These are phyloP conservation scores for Hyphodiscus hymeniophilus DNA, from an alignment of 495 filamentous ascomycete genomes.

Conservation along the genomic window DNA sequence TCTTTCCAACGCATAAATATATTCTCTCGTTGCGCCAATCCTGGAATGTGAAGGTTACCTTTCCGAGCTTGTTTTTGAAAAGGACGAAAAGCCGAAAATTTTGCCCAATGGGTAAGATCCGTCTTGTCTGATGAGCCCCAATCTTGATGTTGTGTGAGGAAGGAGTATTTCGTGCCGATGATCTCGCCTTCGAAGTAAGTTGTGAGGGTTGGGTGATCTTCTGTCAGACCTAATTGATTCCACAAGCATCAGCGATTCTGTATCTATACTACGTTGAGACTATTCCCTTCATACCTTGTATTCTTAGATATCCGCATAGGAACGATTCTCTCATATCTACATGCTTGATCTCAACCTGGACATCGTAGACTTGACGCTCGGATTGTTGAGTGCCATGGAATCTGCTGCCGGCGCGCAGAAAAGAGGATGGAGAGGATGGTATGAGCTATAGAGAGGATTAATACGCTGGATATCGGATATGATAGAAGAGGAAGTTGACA, in stretches of 20 bases:
- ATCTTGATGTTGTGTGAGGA: conserved; percentile 77
- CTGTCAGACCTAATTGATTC: conserved; percentile 63
- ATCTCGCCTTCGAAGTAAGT: conserved; percentile 99
- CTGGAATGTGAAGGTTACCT: conserved; percentile 42
- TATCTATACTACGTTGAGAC: neutral
- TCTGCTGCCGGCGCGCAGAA: conserved; percentile 77
- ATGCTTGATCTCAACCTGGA: conserved; percentile 94
- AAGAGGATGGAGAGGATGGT: conserved; percentile 64
- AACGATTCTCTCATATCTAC: conserved; percentile 94
- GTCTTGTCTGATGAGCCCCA: conserved; percentile 94
- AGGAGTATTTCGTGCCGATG: conserved; percentile 89
- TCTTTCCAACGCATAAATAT: conserved; percentile 99
- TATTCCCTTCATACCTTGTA: conserved; percentile 59
- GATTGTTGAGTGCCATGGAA: conserved; percentile 90
- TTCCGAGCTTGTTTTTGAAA: conserved; percentile 66
- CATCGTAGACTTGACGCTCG: conserved; percentile 83
- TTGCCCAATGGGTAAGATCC: conserved; percentile 88
- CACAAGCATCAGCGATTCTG: conserved; percentile 4
- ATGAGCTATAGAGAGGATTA: conserved; percentile 36
- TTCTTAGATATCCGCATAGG: conserved; percentile 89
- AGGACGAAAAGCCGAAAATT: conserved; percentile 80
- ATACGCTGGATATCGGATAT: neutral
- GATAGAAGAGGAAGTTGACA: conserved; percentile 12
- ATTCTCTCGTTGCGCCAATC: conserved; percentile 76
- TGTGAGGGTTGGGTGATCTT: conserved; percentile 91